Evolutionary conservation across 495 filamentous ascomycete genomes (phyloP).

Genomic region (Pyrenula aspistea): DNA sequence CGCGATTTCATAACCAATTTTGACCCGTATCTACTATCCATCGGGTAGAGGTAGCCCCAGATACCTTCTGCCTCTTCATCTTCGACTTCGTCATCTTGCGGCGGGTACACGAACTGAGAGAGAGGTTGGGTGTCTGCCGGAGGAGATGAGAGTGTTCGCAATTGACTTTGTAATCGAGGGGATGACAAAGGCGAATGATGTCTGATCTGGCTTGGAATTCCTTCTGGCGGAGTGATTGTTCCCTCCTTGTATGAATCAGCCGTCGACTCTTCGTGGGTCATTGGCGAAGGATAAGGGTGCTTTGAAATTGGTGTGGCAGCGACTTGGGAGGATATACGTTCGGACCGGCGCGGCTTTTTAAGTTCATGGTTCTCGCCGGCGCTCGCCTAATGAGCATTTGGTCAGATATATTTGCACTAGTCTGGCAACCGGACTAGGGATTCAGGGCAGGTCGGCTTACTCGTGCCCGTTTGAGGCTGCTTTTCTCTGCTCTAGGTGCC

Average conservation of each 20-base stretch:
- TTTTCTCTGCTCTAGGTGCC: slow-evolving; percentile 36
- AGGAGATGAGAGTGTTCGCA: slow-evolving; percentile 47
- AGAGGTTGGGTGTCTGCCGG: slow-evolving; percentile 52
- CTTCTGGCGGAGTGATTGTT: slow-evolving; percentile 60
- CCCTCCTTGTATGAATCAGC: slow-evolving; percentile 53
- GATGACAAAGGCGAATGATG: slow-evolving; percentile 39
- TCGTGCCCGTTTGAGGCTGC: slow-evolving; percentile 39
- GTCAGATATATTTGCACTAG: too few relatives aligned
- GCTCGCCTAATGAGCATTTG: slow-evolving; percentile 29
- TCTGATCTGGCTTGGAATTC: slow-evolving; percentile 42
- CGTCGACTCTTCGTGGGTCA: slow-evolving; percentile 57
- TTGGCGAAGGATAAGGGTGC: slow-evolving; percentile 65
- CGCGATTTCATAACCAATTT: slow-evolving; percentile 62
- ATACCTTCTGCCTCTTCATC: slow-evolving; percentile 78
- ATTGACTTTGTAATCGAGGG: slow-evolving; percentile 37
- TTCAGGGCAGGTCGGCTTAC: too few relatives aligned
- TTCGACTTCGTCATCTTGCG: slow-evolving; percentile 67
- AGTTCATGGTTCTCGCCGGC: slow-evolving; percentile 25
- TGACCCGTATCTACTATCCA: slow-evolving; percentile 57
- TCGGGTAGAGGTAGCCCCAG: slow-evolving; percentile 87
- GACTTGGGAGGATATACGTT: slow-evolving; percentile 40
- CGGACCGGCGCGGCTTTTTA: slow-evolving; percentile 41
- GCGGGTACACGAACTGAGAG: slow-evolving; percentile 70
- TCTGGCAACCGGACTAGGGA: too few relatives aligned
- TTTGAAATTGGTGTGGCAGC: slow-evolving; percentile 47